These are phyloP conservation scores for Ceratobasidium sp. DNA, from an alignment of 1,284 basidiomycete species.

Conservation along the genomic window DNA sequence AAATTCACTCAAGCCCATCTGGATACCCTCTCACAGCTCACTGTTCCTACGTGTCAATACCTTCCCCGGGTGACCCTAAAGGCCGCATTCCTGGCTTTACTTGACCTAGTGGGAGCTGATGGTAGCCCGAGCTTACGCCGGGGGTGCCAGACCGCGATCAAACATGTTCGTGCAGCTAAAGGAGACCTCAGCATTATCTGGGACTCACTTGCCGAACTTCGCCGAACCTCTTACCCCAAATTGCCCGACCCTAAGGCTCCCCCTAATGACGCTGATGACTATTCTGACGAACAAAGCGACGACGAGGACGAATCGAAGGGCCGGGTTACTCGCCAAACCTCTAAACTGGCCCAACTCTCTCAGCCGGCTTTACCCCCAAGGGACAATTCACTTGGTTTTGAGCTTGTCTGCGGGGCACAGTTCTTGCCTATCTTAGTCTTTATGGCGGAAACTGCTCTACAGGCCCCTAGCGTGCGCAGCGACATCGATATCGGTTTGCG, in stretches of 20 bases:
- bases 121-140: constrained; percentile 16
- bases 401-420: constrained; percentile 27
- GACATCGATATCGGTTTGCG: constrained; percentile 30
- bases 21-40: constrained; percentile 25
- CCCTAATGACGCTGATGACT: not conserved
- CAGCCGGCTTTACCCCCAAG: constrained; percentile 26
- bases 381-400: constrained; percentile 20
- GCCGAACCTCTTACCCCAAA: constrained; percentile 13
- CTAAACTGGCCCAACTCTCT: constrained; percentile 8
- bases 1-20: constrained; percentile 33
- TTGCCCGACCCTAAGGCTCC: constrained; percentile 16
- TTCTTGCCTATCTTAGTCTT: constrained; percentile 37
- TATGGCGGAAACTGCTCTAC: constrained; percentile 20
- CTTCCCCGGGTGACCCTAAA: constrained; percentile 31
- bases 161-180: constrained; percentile 20
- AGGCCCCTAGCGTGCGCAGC: constrained; percentile 32
- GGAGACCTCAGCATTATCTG: constrained; percentile 24
- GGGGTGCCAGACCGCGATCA: constrained; percentile 19
- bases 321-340: constrained; percentile 25
- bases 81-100: constrained; percentile 5
- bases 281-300: constrained; percentile 7
- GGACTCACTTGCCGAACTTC: constrained; percentile 37
- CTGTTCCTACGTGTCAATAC: constrained; percentile 2
- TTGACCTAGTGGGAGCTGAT: constrained; percentile 36
- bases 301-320: constrained; percentile 15